Evolutionary conservation across 2,329 filamentous ascomycete genomes (phyloP).

Genomic region (Neonectria hederae): DNA sequence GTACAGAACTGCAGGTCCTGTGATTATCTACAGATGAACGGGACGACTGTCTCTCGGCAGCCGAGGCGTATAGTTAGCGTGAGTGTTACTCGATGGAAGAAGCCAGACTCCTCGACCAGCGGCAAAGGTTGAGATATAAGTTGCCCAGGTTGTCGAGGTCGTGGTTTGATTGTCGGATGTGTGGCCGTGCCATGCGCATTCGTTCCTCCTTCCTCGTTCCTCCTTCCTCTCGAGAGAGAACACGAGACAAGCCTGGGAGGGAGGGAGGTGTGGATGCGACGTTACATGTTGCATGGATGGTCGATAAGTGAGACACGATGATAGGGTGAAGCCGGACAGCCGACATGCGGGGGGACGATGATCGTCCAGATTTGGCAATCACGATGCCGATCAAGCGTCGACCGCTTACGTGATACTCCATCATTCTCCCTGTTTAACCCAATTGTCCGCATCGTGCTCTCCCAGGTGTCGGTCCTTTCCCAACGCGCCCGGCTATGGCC

Average conservation of each 20-base stretch:
- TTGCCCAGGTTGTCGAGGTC: not conserved
- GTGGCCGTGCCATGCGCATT: not conserved
- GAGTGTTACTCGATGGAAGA: not conserved
- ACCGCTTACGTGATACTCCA: not conserved
- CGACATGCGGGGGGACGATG: not conserved
- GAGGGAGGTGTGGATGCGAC: not conserved
- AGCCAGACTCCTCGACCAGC: not conserved
- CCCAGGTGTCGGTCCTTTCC: too few relatives aligned
- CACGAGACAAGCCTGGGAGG: not conserved
- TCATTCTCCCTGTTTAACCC: not conserved
- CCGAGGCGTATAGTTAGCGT: not conserved
- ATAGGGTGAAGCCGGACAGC: not conserved
- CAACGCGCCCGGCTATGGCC: too few relatives aligned
- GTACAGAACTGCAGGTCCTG: not conserved
- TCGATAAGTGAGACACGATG: not conserved
- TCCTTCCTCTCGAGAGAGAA: too few relatives aligned
- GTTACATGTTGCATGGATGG: not conserved
- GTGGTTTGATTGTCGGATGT: not conserved
- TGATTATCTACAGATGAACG: not conserved
- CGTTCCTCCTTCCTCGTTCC: not conserved
- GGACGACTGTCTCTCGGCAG: not conserved
- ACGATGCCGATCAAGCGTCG: not conserved
- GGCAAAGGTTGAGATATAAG: not conserved
- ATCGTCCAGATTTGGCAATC: not conserved
- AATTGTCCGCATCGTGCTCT: not conserved